Evolutionary conservation across 257 asterid species (phyloP).

Genomic region (Anisodus tanguticus): DNA sequence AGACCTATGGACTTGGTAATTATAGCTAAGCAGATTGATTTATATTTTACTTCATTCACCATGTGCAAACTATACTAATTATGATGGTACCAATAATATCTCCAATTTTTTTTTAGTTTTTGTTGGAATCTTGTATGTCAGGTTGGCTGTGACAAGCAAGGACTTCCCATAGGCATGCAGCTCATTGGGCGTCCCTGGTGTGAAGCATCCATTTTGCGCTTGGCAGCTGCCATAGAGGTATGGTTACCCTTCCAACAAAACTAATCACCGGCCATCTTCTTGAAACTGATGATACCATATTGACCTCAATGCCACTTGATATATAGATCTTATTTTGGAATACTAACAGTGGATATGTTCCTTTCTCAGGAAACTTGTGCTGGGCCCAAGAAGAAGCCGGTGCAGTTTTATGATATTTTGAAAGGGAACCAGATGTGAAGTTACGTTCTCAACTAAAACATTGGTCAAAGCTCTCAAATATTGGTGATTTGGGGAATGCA

Average conservation of each 20-base stretch:
- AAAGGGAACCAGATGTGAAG: slow-evolving; percentile 51
- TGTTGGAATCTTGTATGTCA: slow-evolving; percentile 30
- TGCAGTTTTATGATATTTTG: slow-evolving; percentile 71
- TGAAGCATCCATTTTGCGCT: slow-evolving; percentile 83
- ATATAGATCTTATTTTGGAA: neutral
- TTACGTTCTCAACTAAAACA: neutral
- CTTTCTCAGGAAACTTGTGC: slow-evolving; percentile 63
- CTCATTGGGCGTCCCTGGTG: slow-evolving; percentile 94
- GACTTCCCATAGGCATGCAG: slow-evolving; percentile 96
- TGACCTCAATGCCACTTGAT: neutral
- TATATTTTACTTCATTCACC: neutral
- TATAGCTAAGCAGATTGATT: neutral
- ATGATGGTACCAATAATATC: neutral
- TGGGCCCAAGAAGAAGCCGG: slow-evolving; percentile 70
- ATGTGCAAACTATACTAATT: neutral
- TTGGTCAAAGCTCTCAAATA: neutral
- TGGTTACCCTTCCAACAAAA: neutral
- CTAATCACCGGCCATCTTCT: neutral
- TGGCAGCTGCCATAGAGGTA: slow-evolving; percentile 93
- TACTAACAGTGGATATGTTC: neutral
- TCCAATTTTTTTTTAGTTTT: neutral
- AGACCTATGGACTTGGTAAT: neutral
- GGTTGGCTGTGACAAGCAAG: slow-evolving; percentile 94
- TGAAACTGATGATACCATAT: neutral
- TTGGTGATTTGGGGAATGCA: neutral